phyloP scores from a whole-genome alignment of 176 grass and related monocot genomes.

The Zea luxurians region DNA sequence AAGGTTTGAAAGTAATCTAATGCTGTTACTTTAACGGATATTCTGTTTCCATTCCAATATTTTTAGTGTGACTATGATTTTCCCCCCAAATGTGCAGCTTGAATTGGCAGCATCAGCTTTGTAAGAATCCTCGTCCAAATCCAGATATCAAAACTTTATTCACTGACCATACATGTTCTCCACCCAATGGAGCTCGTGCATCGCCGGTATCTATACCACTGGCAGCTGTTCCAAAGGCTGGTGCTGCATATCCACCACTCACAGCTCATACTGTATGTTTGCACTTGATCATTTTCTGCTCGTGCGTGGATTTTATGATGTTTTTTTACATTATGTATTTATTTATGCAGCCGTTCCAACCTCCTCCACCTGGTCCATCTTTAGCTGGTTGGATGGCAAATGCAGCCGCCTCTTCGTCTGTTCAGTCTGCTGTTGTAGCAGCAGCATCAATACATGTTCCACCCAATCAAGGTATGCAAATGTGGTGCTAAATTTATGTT shows the following conservation, averaged over 20 bases:
- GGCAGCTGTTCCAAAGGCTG: slow-evolving; percentile 80
- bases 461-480: too few species aligned
- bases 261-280: slow-evolving; percentile 67
- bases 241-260: slow-evolving; percentile 65
- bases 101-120: slow-evolving; percentile 99
- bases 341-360: slow-evolving; percentile 65
- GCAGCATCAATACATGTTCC: too few species aligned
- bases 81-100: slow-evolving; percentile 60
- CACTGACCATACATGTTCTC: slow-evolving; percentile 78
- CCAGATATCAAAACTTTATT: slow-evolving; percentile 98
- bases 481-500: too few species aligned
- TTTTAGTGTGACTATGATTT: not conserved
- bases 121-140: slow-evolving; percentile 89
- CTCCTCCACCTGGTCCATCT: slow-evolving; percentile 69
- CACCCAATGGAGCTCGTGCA: slow-evolving; percentile 75
- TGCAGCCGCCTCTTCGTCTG: too few species aligned
- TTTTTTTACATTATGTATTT: slow-evolving; percentile 36
- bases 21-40: not conserved
- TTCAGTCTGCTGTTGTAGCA: too few species aligned
- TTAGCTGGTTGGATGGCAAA: too few species aligned
- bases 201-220: slow-evolving; percentile 80
- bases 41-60: slow-evolving; percentile 16
- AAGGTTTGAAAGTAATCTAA: slow-evolving; percentile 58
- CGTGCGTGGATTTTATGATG: slow-evolving; percentile 9
- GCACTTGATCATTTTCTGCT: slow-evolving; percentile 17